Evolutionary conservation across 768 basidiomycete genomes (phyloP).

Genomic region (Rhodocollybia butyracea): DNA sequence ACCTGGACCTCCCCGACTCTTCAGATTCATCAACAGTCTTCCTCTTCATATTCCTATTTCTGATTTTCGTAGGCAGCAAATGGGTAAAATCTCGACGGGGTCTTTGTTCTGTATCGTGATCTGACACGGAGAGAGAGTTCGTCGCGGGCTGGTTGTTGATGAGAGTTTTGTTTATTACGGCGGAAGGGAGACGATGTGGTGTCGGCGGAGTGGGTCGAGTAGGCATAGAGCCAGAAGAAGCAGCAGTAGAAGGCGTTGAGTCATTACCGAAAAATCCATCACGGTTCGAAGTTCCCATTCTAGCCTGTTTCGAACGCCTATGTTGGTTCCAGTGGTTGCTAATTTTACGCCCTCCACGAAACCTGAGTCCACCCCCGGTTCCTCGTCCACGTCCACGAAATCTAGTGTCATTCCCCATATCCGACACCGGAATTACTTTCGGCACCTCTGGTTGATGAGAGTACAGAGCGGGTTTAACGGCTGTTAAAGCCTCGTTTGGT

Average conservation of each 20-base stretch:
- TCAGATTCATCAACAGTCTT: neutral
- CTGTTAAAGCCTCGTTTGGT: slow-evolving; percentile 1
- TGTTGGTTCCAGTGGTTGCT: neutral
- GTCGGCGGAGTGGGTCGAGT: neutral
- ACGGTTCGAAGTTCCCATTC: neutral
- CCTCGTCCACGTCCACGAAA: neutral
- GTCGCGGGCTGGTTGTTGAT: neutral
- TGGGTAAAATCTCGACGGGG: neutral
- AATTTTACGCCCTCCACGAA: neutral
- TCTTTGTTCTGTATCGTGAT: neutral
- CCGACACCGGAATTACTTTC: neutral
- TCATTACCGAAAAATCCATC: no score
- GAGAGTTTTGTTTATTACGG: neutral
- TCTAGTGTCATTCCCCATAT: neutral
- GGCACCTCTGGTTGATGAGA: neutral
- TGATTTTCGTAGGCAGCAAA: neutral
- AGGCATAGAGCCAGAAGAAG: neutral
- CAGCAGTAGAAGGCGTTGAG: no score
- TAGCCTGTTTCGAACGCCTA: neutral
- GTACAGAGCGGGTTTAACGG: neutral
- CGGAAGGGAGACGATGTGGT: neutral
- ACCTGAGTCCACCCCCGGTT: neutral
- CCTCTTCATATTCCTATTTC: neutral
- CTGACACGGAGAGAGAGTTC: neutral
- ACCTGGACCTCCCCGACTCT: neutral